phyloP scores from a whole-genome alignment of 352 stramenopile species.

The Phytophthora citrophthora region DNA sequence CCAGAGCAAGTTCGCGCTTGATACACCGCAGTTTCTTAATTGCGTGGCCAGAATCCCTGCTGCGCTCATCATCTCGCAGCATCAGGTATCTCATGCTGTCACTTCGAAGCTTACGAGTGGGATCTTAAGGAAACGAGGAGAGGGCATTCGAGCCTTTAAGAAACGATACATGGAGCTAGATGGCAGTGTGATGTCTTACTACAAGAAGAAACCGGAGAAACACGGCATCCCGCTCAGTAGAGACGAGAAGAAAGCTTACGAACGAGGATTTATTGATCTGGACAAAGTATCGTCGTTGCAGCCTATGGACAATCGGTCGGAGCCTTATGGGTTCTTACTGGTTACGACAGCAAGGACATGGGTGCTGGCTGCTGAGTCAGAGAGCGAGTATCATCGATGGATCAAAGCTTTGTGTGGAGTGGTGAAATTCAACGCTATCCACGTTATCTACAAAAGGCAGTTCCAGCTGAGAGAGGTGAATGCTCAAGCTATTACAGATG shows the following conservation, averaged over 20 bases:
- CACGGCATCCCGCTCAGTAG: slow-evolving; percentile 64
- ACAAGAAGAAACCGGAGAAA: slow-evolving; percentile 83
- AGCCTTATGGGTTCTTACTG: slow-evolving; percentile 72
- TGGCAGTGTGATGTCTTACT: slow-evolving; percentile 67
- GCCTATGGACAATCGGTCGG: slow-evolving; percentile 59
- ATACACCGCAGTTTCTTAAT: slow-evolving; percentile 72
- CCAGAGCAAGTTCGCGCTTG: slow-evolving; percentile 60
- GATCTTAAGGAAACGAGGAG: slow-evolving; percentile 72
- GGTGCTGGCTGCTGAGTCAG: slow-evolving; percentile 70
- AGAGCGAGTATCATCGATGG: slow-evolving; percentile 78
- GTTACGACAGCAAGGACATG: slow-evolving; percentile 77
- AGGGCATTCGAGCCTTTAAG: slow-evolving; percentile 79
- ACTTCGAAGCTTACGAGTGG: slow-evolving; percentile 54
- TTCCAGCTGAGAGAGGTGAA: slow-evolving; percentile 83
- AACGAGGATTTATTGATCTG: slow-evolving; percentile 71
- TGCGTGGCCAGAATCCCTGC: slow-evolving; percentile 71
- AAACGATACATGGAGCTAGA: slow-evolving; percentile 86
- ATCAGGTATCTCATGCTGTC: slow-evolving; percentile 30
- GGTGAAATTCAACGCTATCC: slow-evolving; percentile 75
- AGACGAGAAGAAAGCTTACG: slow-evolving; percentile 73
- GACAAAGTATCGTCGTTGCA: slow-evolving; percentile 78
- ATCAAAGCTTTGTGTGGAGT: slow-evolving; percentile 75
- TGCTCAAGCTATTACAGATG: slow-evolving; percentile 78
- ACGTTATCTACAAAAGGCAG: slow-evolving; percentile 80
- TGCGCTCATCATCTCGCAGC: slow-evolving; percentile 61